Evolutionary conservation across 2,329 filamentous ascomycete genomes (phyloP).

Genomic region (Xylariaceae sp.): DNA sequence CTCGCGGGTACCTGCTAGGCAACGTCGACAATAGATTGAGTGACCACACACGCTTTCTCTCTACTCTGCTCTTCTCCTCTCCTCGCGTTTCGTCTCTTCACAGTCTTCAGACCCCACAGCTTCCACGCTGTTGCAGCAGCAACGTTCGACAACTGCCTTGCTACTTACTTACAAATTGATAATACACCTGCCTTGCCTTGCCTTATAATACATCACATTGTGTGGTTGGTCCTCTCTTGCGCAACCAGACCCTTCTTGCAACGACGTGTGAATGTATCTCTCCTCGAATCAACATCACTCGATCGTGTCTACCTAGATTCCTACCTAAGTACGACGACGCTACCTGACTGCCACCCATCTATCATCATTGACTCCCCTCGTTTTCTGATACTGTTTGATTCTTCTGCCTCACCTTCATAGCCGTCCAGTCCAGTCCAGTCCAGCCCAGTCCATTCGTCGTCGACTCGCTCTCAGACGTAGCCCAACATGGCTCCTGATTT

Average conservation of each 20-base stretch:
- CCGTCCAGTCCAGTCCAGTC: not conserved
- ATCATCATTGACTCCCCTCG: not conserved
- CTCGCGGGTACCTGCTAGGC: too few species aligned
- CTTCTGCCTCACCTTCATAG: not conserved
- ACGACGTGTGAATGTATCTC: not conserved
- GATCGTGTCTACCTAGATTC: not conserved
- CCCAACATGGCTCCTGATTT: conserved; percentile 49
- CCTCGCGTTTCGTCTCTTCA: too few species aligned
- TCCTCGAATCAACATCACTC: not conserved
- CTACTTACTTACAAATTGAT: too few species aligned
- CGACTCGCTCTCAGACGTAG: not conserved
- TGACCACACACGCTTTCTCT: too few species aligned
- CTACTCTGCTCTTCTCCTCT: too few species aligned
- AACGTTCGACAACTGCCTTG: too few species aligned
- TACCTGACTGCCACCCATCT: not conserved
- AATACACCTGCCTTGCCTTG: too few species aligned
- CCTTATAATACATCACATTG: too few species aligned
- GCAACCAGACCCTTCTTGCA: not conserved
- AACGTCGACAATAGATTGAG: too few species aligned
- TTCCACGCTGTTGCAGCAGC: too few species aligned
- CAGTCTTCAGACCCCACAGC: too few species aligned
- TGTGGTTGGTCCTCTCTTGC: not conserved
- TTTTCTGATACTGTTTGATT: not conserved
- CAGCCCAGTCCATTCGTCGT: not conserved
- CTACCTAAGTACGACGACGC: not conserved